Base-by-base conservation (phyloP, 2,329 filamentous ascomycete genomes). In the Zasmidium citrigriseum region DNA sequence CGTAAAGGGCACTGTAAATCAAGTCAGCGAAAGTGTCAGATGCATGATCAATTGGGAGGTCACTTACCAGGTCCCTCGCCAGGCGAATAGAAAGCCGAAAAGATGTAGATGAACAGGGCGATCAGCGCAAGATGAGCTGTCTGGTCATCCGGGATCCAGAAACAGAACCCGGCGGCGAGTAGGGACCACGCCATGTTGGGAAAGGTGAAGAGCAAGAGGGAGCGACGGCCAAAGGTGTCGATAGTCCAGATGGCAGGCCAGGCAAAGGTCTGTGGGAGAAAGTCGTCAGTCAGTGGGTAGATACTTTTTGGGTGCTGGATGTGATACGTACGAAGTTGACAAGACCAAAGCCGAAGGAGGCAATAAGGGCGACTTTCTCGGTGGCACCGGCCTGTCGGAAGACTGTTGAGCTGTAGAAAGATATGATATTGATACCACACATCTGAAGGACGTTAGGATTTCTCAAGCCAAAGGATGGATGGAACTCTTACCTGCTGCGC, bases 21-120 rank as follows among this genome's bases (percentile, higher is more conserved):
- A n/a, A n/a, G n/a, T n/a, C n/a, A n/a, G n/a, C n/a, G n/a, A n/a
- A n/a, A n/a, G n/a, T n/a, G n/a, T n/a, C n/a, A n/a, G n/a, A n/a
- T n/a, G n/a, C n/a, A n/a, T n/a, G n/a, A n/a, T n/a, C n/a, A n/a
- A n/a, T n/a, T n/a, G n/a, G n/a, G n/a, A n/a, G n/a, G n/a, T 29
- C 22, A 27, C 16, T 34, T 48, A 55, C 52, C 62, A 2, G 84
- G 77, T 1, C 78, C 78, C 68, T 78, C 75, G 12, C 78, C 77
- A 3, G 76, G 76, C 9, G 64, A 67, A 63, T 74, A 74, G 57
- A 73, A 71, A 4, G 65, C 64, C 10, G 78, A 79, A 56, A 84
- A 86, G 1, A 85, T 72, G 68, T 82, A 85, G 21, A 86, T 74
- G 67, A 86, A 86, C 38, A 85, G 70, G 1, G 67, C 64, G 20